Base-by-base conservation (phyloP, 352 stramenopile species). In the Phytopythium sindhum region DNA sequence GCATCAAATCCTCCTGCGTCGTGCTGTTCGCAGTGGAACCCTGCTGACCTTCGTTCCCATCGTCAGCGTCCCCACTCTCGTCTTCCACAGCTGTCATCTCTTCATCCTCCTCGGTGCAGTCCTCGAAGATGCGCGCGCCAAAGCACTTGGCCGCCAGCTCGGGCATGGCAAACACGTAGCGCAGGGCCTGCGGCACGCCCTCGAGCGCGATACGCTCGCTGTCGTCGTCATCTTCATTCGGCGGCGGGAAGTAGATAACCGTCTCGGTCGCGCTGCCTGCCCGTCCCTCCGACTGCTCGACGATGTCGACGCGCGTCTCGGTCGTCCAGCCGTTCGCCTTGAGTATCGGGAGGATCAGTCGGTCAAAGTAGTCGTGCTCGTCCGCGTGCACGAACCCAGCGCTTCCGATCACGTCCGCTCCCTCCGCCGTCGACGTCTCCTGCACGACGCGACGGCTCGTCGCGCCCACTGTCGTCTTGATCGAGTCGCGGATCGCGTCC, bases 261-360 rank as follows among this genome's bases (percentile, higher is more conserved):
- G 61, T 65, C 51, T 86, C 77, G 10, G 73, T 71, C 19, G 73
- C 73, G 11, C 77, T 61, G 23, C 77, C 78, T 9, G 61, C 68
- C 17, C 78, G 66, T 11, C 76, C 64, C 31, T 74, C 76, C 7
- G 75, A 70, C 1, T 74, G 73, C 62, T 89, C 80, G 24, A 86
- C 78, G 59, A 84, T 82, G 24, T 84, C 67, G 21, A 80, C 69
- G 47, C 72, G 72, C 37, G 84, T 73, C 2, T 81, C 74, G 24
- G 80, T 77, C 45, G 50, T 81, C 87, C 87, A 96, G 10, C 86
- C 86, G 72, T 87, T 73, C 24, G 90, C 81, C 19, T 72, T 77
- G 12, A 96, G 60, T 37, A 91, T 84, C 12, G 87, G 87, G 80
- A 86, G 94, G 54, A 96, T 75, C 1, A 93, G 66, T 23, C 86